Conservation (phyloP, 345 rosid genomes). For the Salix arbutifolia region DNA sequence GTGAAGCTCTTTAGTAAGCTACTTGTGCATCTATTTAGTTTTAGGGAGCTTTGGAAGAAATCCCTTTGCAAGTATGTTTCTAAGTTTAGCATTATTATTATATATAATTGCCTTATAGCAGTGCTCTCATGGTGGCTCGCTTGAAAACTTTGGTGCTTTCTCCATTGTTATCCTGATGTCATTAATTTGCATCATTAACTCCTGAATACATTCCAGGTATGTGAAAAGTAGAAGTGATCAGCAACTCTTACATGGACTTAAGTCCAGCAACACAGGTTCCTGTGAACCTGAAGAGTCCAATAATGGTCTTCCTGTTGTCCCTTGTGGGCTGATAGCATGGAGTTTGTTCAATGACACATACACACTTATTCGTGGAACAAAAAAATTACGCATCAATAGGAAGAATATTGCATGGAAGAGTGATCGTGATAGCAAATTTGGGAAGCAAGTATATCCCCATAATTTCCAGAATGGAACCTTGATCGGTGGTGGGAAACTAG, state of each 20-base stretch:
- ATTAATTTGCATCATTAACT: slow-evolving; percentile 5
- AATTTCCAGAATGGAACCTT: slow-evolving; percentile 77
- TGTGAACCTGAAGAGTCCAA: slow-evolving; percentile 62
- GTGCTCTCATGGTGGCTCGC: neutral
- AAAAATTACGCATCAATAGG: slow-evolving; percentile 44
- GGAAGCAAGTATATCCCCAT: slow-evolving; percentile 65
- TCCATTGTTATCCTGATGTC: slow-evolving; percentile 4
- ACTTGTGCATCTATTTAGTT: neutral
- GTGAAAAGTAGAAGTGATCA: slow-evolving; percentile 80
- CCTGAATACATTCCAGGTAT: slow-evolving; percentile 41
- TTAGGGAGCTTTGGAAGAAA: neutral
- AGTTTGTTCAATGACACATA: slow-evolving; percentile 85
- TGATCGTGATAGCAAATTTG: slow-evolving; percentile 77
- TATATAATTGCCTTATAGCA: neutral
- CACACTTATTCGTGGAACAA: slow-evolving; percentile 40
- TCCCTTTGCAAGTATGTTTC: neutral
- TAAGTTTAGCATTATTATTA: neutral
- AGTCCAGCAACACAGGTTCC: slow-evolving; percentile 46
- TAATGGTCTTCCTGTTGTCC: slow-evolving; percentile 60
- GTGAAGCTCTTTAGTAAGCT: neutral
- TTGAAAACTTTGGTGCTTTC: neutral
- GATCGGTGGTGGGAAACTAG: slow-evolving; percentile 68
- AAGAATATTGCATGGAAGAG: slow-evolving; percentile 76
- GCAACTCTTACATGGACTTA: slow-evolving; percentile 58
- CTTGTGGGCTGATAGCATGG: slow-evolving; percentile 85